A percentile compares a stretch with the other conserved stretches of the same genome.
phyloP scores from a whole-genome alignment of 192 early-diverging fungal genomes.

The Entomortierella parvispora region DNA sequence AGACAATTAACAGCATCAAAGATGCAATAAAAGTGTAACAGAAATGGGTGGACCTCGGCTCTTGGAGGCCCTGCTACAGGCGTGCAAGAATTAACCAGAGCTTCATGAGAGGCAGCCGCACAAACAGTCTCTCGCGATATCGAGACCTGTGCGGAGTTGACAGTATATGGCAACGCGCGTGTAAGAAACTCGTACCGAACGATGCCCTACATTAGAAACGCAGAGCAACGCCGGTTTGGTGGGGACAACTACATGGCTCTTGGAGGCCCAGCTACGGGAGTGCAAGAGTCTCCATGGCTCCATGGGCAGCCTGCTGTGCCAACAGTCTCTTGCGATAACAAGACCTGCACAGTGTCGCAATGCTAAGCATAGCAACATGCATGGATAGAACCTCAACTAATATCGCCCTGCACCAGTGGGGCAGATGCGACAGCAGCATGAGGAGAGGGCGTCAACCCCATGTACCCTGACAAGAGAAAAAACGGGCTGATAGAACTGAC shows the following conservation, averaged over 20 bases:
- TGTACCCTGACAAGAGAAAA: constrained; percentile 28
- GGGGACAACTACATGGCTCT: constrained; percentile 31
- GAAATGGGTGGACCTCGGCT: constrained; percentile 22
- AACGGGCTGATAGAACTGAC: constrained; percentile 15
- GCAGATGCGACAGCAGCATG: constrained; percentile 16
- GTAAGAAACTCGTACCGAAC: constrained; percentile 30
- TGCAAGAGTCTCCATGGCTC: constrained; percentile 17
- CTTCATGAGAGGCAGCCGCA: constrained; percentile 28
- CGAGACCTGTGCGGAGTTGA: constrained; percentile 23
- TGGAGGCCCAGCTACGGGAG: constrained; percentile 25
- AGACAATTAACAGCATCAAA: constrained; percentile 22
- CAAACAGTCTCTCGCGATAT: constrained; percentile 21
- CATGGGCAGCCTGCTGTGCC: constrained; percentile 22
- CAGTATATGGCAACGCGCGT: constrained; percentile 14
- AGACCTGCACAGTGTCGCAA: constrained; percentile 20
- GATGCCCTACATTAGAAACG: constrained; percentile 23
- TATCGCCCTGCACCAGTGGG: constrained; percentile 14
- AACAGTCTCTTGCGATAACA: constrained; percentile 23
- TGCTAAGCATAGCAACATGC: constrained; percentile 25
- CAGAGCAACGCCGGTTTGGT: constrained; percentile 30
- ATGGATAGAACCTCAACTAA: constrained; percentile 14
- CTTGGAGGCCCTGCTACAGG: constrained; percentile 18
- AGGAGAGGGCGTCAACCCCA: constrained; percentile 30
- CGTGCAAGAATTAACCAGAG: constrained; percentile 33
- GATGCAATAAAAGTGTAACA: constrained; percentile 4